phyloP scores from a whole-genome alignment of 257 asterid genomes.

The Galeopsis tetrahit region DNA sequence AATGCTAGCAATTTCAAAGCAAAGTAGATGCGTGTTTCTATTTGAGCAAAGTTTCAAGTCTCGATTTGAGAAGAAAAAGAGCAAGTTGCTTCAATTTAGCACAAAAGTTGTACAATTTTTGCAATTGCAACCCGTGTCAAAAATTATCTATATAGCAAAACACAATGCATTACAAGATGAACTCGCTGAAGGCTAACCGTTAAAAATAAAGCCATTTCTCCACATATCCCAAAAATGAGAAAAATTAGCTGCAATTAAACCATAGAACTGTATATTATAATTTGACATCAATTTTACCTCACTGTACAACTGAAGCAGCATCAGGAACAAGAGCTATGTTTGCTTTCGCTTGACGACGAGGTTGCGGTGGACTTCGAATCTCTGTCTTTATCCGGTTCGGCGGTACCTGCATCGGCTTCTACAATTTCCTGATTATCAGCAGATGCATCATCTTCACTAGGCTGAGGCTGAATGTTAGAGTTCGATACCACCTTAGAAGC shows the following conservation, averaged over 20 bases:
- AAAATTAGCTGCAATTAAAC: constrained; percentile 45
- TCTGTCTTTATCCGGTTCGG: constrained; percentile 43
- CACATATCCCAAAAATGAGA: constrained; percentile 52
- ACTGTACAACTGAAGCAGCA: constrained; percentile 62
- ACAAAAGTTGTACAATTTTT: constrained; percentile 27
- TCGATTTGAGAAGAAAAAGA: neutral
- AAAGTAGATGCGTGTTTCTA: too few species aligned
- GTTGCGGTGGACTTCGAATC: constrained; percentile 48
- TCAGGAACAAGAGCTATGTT: constrained; percentile 38
- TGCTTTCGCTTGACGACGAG: constrained; percentile 43
- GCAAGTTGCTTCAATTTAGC: constrained; percentile 12
- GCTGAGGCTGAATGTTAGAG: constrained; percentile 31
- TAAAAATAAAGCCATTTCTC: constrained; percentile 39
- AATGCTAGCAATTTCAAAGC: too few species aligned
- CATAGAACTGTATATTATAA: constrained; percentile 41
- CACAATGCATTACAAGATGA: constrained; percentile 49
- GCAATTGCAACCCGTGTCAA: constrained; percentile 34
- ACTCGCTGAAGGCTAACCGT: constrained; percentile 35
- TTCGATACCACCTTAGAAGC: constrained; percentile 35
- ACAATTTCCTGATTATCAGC: constrained; percentile 31
- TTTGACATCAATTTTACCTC: constrained; percentile 59
- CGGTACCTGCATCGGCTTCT: constrained; percentile 39
- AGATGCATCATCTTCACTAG: constrained; percentile 36
- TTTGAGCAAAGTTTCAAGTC: too few species aligned
- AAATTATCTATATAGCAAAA: constrained; percentile 21